Base-by-base conservation (phyloP, 116 monocot genomes). In the Papilionanthe hybrid region DNA sequence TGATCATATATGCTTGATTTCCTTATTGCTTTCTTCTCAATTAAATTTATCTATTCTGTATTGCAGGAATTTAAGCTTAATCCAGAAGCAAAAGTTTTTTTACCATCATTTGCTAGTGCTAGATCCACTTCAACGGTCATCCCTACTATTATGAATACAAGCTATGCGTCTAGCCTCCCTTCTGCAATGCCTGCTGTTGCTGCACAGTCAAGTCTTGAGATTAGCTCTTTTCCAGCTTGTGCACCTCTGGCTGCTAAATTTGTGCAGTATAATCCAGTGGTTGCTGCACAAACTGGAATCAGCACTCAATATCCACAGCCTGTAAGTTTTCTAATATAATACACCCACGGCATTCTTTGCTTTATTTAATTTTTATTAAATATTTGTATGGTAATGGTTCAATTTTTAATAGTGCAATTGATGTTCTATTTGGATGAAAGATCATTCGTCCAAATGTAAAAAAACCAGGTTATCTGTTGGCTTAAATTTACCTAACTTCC, bases 1-100 rank as follows among this genome's bases (percentile, higher is more conserved):
- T 42, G 17, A 73, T 42, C 20, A n/a, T 73, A 73, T 43, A 20
- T 72, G 60, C 12, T 72, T 72, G 18, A 43, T 72, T 72, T 17
- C 19, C 19, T 41, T 2, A 11, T 71, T 15, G 37, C n/a, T 44
- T 73, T 29, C 41, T 27, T 73, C 44, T 73, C 73, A 73, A 8
- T 44, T 73, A 7, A 73, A 44, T n/a, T 44, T 43, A 1, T 47
- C 0, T 75, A 25, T 47, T 74, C 55, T 75, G n/a, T 75, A 27
- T 58, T 77, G 49, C 75, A 84, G 84, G 79, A 84, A 72, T 84
- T 77, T 53, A 84, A 80, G 65, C 80, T 84, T 20, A 84, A 84
- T 56, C 84, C 84, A 55, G 84, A 69, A 44, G 84, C 84, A 25
- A 84, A 80, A 80, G 17, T 78, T 53, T 84, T 84, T 79, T 55